phyloP scores from a whole-genome alignment of 352 stramenopile genomes.

The Globisporangium cystogenes region DNA sequence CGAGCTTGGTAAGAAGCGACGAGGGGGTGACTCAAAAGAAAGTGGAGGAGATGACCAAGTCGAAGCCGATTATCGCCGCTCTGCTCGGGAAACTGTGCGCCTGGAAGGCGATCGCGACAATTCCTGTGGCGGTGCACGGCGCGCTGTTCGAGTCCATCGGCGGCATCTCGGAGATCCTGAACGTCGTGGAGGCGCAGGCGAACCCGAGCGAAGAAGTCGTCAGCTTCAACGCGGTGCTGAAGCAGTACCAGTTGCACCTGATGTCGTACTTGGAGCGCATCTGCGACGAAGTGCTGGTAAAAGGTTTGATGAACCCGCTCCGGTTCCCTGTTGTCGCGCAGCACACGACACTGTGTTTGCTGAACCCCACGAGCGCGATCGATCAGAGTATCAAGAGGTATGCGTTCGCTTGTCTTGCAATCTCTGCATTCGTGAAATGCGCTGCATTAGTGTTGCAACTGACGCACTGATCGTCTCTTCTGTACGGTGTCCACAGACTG shows the following conservation, averaged over 20 bases:
- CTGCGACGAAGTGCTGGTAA: constrained; percentile 64
- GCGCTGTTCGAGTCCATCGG: constrained; percentile 80
- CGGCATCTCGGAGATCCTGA: constrained; percentile 62
- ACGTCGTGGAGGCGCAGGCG: constrained; percentile 31
- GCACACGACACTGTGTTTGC: constrained; percentile 63
- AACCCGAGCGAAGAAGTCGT: constrained; percentile 19
- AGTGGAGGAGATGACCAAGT: constrained; percentile 28
- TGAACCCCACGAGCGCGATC: constrained; percentile 53
- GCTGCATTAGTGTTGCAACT: background rate
- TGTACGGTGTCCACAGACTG: constrained; percentile 25
- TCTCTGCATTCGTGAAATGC: background rate
- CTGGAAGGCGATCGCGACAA: constrained; percentile 54
- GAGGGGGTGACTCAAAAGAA: constrained; percentile 14
- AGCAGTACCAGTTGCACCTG: constrained; percentile 37
- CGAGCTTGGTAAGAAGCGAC: constrained; percentile 22
- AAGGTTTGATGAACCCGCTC: constrained; percentile 70
- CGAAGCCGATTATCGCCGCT: constrained; percentile 55
- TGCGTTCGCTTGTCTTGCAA: background rate
- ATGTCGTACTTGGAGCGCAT: constrained; percentile 62
- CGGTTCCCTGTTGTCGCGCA: constrained; percentile 77
- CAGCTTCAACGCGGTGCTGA: constrained; percentile 32
- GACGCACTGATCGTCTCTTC: background rate
- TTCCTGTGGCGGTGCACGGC: constrained; percentile 75
- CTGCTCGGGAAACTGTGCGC: constrained; percentile 56
- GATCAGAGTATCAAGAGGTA: constrained; percentile 73